Conservation (phyloP, 768 basidiomycete genomes). For the Lactifluus echinatus region DNA sequence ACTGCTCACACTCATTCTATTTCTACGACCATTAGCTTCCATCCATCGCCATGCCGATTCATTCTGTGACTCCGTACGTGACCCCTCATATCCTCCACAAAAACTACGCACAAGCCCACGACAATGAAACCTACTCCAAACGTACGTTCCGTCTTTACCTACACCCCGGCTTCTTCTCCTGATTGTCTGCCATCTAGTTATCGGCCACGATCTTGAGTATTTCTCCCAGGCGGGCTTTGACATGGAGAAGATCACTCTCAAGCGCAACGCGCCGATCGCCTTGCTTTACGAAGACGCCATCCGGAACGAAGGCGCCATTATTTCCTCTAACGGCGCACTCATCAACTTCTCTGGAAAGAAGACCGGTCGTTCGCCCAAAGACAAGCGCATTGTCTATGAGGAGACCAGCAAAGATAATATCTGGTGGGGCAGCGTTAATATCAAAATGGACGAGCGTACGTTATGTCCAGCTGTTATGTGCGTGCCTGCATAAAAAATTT, state of each 20-base stretch:
- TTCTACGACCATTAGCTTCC: not conserved
- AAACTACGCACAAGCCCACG: constrained; percentile 68
- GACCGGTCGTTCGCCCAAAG: constrained; percentile 95
- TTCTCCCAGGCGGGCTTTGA: constrained; percentile 99
- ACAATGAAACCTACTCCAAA: constrained; percentile 50
- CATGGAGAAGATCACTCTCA: constrained; percentile 94
- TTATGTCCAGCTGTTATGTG: constrained; percentile 16
- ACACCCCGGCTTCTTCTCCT: not conserved
- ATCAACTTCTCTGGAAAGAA: constrained; percentile 99
- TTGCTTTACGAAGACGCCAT: constrained; percentile 96
- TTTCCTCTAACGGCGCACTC: constrained; percentile 89
- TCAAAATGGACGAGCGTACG: constrained; percentile 95
- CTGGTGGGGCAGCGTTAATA: constrained; percentile 99
- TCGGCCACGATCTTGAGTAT: constrained; percentile 89
- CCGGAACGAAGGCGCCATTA: constrained; percentile 96
- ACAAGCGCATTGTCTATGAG: constrained; percentile 99
- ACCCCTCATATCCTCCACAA: constrained; percentile 87
- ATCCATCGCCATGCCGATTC: constrained; percentile 48
- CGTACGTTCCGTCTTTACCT: constrained; percentile 36
- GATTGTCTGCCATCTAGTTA: constrained; percentile 42
- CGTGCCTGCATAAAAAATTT: constrained; percentile 1
- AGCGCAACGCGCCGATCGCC: constrained; percentile 86
- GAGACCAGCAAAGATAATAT: constrained; percentile 94
- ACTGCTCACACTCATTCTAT: not conserved
- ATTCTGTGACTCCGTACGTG: constrained; percentile 73